Evolutionary conservation across 148 eudicot genomes (phyloP).

Genomic region (Tetragonia tetragonoides): DNA sequence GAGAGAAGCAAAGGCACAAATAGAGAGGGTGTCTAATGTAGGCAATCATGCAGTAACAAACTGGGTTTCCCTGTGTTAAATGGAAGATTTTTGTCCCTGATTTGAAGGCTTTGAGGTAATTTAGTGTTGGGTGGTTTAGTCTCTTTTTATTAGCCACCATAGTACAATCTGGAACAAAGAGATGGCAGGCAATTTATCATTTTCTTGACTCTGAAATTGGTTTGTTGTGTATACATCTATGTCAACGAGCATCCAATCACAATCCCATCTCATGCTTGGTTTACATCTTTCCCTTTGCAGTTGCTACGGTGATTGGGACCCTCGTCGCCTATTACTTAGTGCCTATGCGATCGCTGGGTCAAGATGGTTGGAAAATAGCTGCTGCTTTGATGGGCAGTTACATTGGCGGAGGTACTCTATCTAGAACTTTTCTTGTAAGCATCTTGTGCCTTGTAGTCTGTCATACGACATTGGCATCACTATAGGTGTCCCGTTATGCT

Average conservation of each 20-base stretch:
- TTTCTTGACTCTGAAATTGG: no score
- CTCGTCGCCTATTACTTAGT: slow-evolving; percentile 67
- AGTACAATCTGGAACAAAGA: not conserved
- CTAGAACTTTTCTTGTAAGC: not conserved
- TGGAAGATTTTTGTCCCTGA: not conserved
- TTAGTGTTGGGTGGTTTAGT: not conserved
- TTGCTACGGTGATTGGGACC: slow-evolving; percentile 72
- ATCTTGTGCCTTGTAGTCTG: slow-evolving; percentile 2
- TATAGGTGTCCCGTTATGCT: not conserved
- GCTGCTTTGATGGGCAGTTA: slow-evolving; percentile 92
- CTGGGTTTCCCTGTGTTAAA: not conserved
- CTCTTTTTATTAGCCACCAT: not conserved
- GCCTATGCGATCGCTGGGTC: slow-evolving; percentile 88
- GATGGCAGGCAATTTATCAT: not conserved
- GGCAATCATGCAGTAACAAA: not conserved
- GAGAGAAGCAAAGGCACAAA: not conserved
- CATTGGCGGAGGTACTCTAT: slow-evolving; percentile 78
- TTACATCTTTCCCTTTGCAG: slow-evolving; percentile 30
- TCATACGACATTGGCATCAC: no score
- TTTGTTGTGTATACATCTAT: not conserved
- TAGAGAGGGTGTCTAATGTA: not conserved
- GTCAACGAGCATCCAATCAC: not conserved
- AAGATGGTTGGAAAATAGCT: slow-evolving; percentile 91
- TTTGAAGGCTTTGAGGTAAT: not conserved
- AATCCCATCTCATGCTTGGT: not conserved